Evolutionary conservation across 768 basidiomycete genomes (phyloP), one percentile per base, ranked within the genome.

Genomic region (Pisolithus marmoratus): DNA sequence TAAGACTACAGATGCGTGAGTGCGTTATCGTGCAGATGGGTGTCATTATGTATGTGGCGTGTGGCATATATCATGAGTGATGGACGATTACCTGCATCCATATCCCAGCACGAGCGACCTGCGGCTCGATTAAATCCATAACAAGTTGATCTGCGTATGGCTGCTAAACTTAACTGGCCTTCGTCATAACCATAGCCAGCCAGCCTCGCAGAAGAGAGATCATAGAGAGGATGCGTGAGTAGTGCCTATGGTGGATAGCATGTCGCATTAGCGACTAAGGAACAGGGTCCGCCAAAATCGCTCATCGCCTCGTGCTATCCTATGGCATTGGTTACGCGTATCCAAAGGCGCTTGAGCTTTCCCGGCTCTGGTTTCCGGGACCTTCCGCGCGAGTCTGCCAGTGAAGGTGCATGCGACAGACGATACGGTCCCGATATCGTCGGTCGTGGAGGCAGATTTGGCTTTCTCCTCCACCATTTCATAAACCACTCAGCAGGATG

Each of bases 401-500:
- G 67, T 42, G 67, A 70, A 52, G 69, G 41, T n/a, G 65, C 45
- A 20, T 59, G 56, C 14, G 64, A 66, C 6, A 68, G 44, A 47
- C 56, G 57, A 53, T 68, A 68, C 37, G 67, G 67, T 15, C 67
- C 67, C 6, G 67, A 68, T 36, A 68, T 70, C 24, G 53, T 34
- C 26, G 67, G 67, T 8, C 66, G 63, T 44, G 58, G 54, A 1
- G 64, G 58, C 7, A 58, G 56, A 26, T 37, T 31, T 5, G 59
- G 26, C 1, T 57, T 20, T 34, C 37, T 64, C 37, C 54, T 64
- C 62, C 64, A 67, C 59, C 67, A 69, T 34, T 48, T 60, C 12
- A 57, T 49, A 27, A 69, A 62, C 67, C 65, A 67, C 34, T 50
- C 59, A 1, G 34, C 31, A 29, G 58, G 45, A 36, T 31, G 47